Conservation (phyloP, 2,329 filamentous ascomycete genomes). For the Aspergillus vadensis region DNA sequence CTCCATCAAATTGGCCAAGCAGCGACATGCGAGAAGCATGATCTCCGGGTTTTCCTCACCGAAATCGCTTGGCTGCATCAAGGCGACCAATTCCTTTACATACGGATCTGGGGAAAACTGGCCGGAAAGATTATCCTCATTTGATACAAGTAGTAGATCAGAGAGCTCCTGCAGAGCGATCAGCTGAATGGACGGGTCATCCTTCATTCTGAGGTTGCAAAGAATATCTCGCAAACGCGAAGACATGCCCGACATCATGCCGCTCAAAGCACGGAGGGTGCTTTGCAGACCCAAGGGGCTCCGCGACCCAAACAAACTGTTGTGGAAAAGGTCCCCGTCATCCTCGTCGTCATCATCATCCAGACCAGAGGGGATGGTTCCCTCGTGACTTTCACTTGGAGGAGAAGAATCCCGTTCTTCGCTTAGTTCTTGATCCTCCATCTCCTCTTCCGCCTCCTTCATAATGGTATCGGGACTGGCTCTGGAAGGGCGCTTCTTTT, state of each 20-base stretch:
- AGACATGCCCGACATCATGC: conserved; percentile 86
- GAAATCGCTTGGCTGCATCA: conserved; percentile 90
- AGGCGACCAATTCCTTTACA: conserved; percentile 85
- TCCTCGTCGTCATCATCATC: conserved; percentile 61
- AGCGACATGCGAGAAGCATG: conserved; percentile 94
- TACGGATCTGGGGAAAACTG: conserved; percentile 94
- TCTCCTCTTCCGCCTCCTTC: conserved; percentile 66
- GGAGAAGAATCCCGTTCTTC: conserved; percentile 60
- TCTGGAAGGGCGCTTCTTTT: conserved; percentile 57
- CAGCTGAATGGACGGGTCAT: conserved; percentile 82
- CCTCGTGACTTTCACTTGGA: conserved; percentile 67
- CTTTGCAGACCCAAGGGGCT: conserved; percentile 69
- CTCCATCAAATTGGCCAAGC: conserved; percentile 96
- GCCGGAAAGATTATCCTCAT: conserved; percentile 92
- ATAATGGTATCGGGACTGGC: conserved; percentile 68
- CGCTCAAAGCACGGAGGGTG: conserved; percentile 82
- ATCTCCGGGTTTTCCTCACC: conserved; percentile 92
- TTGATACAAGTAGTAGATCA: conserved; percentile 89
- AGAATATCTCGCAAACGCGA: conserved; percentile 77
- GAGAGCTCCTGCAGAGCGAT: conserved; percentile 92
- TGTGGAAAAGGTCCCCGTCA: conserved; percentile 63
- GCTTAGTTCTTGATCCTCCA: conserved; percentile 41
- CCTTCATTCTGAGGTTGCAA: conserved; percentile 74
- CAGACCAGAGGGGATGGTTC: conserved; percentile 54
- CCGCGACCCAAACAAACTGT: conserved; percentile 65